phyloP scores from a whole-genome alignment of 495 filamentous ascomycete genomes.

The Usnea hakonensis region DNA sequence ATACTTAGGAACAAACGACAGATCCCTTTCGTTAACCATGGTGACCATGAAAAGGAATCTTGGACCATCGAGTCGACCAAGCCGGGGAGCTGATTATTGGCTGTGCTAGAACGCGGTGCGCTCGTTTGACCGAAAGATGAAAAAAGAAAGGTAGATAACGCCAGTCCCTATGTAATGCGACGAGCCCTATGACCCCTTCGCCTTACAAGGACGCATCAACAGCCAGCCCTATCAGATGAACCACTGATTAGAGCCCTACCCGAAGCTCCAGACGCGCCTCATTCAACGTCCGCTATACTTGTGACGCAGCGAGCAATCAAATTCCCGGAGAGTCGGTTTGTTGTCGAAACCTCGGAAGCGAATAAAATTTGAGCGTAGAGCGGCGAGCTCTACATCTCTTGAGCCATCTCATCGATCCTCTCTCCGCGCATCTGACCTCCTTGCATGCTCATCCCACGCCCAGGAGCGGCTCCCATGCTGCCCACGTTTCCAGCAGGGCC shows the following conservation, averaged over 20 bases:
- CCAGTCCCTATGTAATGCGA: slow-evolving; percentile 10
- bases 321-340: not conserved
- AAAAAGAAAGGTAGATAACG: slow-evolving; percentile 6
- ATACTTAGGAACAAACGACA: too few species aligned
- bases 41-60: not conserved
- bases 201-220: slow-evolving; percentile 16
- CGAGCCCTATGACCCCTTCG: slow-evolving; percentile 10
- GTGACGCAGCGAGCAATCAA: not conserved
- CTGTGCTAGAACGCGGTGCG: not conserved
- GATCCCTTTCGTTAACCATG: not conserved
- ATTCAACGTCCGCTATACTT: slow-evolving; percentile 11
- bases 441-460: slow-evolving; percentile 13
- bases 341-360: slow-evolving; percentile 2
- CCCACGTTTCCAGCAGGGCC: slow-evolving; percentile 9
- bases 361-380: not conserved
- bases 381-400: slow-evolving; percentile 16
- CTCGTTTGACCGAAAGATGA: not conserved
- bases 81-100: not conserved
- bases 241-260: slow-evolving; percentile 13
- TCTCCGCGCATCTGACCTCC: slow-evolving; percentile 14
- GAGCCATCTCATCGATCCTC: slow-evolving; percentile 19
- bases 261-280: slow-evolving; percentile 5
- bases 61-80: not conserved
- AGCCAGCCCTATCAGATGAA: slow-evolving; percentile 17
- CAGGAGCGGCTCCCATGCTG: slow-evolving; percentile 6